Conservation (phyloP, 1,139 yeast genomes). For the Kodamaea derodonti region DNA sequence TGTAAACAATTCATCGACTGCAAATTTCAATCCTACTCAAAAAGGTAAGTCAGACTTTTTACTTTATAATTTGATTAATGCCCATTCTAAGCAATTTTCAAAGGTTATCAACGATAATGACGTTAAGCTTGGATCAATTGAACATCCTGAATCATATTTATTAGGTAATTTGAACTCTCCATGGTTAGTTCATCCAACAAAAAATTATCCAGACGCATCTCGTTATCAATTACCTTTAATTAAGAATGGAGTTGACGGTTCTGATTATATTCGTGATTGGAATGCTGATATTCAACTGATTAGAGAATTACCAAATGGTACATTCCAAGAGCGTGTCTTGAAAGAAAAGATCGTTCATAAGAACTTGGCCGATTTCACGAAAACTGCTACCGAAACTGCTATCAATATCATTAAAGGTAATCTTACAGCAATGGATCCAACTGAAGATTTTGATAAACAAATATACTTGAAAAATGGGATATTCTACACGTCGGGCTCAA, state of each 20-base stretch:
- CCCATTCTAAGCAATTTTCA: constrained; percentile 52
- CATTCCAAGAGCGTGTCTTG: constrained; percentile 63
- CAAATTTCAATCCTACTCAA: constrained; percentile 65
- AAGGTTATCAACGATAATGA: constrained; percentile 38
- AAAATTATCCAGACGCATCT: constrained; percentile 53
- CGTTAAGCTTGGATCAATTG: constrained; percentile 42
- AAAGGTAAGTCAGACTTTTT: constrained; percentile 41
- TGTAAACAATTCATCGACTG: constrained; percentile 64
- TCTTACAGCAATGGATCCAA: constrained; percentile 74
- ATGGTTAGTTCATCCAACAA: constrained; percentile 56
- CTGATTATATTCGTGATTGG: constrained; percentile 69
- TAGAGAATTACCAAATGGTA: constrained; percentile 59
- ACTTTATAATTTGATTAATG: constrained; percentile 48
- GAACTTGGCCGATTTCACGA: constrained; percentile 73
- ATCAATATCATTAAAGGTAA: constrained; percentile 71
- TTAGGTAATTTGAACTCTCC: constrained; percentile 69
- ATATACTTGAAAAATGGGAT: constrained; percentile 80
- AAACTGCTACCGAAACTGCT: constrained; percentile 77
- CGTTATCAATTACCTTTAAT: constrained; percentile 58
- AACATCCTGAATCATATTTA: constrained; percentile 52
- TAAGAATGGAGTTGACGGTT: constrained; percentile 55
- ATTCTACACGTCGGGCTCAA: constrained; percentile 72
- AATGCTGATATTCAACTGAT: constrained; percentile 86
- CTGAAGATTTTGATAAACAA: constrained; percentile 55
- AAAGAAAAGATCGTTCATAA: constrained; percentile 75